Evolutionary conservation across 352 stramenopile genomes (phyloP), one percentile per base, ranked within the genome.

Genomic region (Globisporangium echinulatum): DNA sequence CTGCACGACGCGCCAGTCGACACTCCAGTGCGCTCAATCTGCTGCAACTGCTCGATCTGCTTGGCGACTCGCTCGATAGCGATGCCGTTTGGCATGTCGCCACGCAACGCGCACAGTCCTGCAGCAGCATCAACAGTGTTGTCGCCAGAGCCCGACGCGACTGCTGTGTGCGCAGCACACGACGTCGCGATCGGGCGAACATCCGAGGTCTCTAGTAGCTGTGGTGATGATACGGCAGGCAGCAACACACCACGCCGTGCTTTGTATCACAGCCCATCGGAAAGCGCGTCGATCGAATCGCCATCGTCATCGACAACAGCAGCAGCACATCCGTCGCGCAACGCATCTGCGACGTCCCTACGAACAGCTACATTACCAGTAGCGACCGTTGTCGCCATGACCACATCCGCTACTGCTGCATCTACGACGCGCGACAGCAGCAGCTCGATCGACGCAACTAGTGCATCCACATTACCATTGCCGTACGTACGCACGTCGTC

Each of bases 401-500:
- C 43, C 25, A 25, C 25, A 25, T 25, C 25, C 25, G 25, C 25
- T 17, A 15, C 43, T 48, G 11, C 43, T 17, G 11, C 43, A 17
- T 17, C n/a, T 15, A 17, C 8, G 3, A n/a, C 25, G 25, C 25
- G 25, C 49, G 17, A 15, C 10, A n/a, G 3, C 43, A 52, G 38
- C 14, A 42, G 1, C 17, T 9, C 53, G 25, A 36, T 13, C 1
- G 47, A 33, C 4, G 25, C 25, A 25, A 25, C 25, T 1, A 25
- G 25, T 25, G 25, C 25, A 25, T 25, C 25, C 25, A 25, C 25
- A 25, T 25, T 25, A 25, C 25, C 25, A 25, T 25, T 25, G 25
- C 25, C 25, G 7, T 49, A 19, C n/a, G 15, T 39, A 43, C 53
- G 56, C 42, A 63, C 60, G 39, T 69, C 76, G 8, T 71, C 75